Base-by-base conservation (phyloP, 2,329 filamentous ascomycete genomes). In the Arthrobotrys pseudoclavata region DNA sequence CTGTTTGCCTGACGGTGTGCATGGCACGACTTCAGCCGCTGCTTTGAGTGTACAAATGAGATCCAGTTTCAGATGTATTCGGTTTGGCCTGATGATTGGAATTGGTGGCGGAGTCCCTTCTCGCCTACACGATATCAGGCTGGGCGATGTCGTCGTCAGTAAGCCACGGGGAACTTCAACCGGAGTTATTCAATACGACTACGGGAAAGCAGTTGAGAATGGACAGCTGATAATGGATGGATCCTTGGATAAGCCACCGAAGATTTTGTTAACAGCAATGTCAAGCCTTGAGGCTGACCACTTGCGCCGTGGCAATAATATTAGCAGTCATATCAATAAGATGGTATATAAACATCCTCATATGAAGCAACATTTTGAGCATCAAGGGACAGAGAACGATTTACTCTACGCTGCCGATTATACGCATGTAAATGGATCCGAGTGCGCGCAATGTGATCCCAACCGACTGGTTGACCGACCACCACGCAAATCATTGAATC, bases 31-130 rank as follows among this genome's bases (percentile, higher is more conserved):
- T 7, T 79, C 79, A 20, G 79, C 79, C 18, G 70, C 80, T 15
- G 66, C 37, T n/a, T 69, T 80, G 13, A 75, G 79, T 6, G 69
- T 48, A 4, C 74, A 80, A 12, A 76, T 81, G 77, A 45, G 40
- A 4, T 52, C 45, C n/a, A 80, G 52, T 47, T 81, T 80, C 55
- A 57, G 53, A 20, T 68, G 47, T 55, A 62, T 81, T 37, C 60
- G 62, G 0, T 77, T 81, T 18, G 77, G 48, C 4, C 62, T 83
- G 10, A 75, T 83, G 70, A 81, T 83, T 29, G 82, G 82, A 18
- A 80, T 83, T 22, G 82, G 81, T 26, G 82, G 82, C 13, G 82
- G 82, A 9, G 77, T 77, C 3, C 80, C 81, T 13, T 61, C 55
- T 10, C 26, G 12, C 1, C 12, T 53, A 12, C 9, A 57, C 4